phyloP scores from a whole-genome alignment of 495 filamentous ascomycete species.

The Pseudoneurospora amorphoporcata region DNA sequence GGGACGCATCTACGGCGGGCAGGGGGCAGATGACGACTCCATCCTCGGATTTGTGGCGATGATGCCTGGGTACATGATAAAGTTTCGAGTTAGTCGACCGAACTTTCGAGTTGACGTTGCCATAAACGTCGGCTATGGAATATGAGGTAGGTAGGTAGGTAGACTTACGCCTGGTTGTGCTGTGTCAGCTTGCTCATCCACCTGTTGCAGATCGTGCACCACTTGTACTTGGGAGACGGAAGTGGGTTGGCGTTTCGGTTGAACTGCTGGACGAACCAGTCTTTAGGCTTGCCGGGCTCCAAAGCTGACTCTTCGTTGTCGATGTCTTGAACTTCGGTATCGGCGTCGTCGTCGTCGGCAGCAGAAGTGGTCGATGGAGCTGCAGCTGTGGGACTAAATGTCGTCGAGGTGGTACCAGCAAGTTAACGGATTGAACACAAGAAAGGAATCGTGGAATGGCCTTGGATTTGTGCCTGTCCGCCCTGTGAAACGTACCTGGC shows the following conservation, averaged over 20 bases:
- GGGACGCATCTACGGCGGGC: background rate
- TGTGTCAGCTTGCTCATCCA: background rate
- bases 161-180: background rate
- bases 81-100: background rate
- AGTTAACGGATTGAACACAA: too few relatives aligned
- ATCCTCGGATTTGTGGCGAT: background rate
- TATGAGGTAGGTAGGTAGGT: background rate
- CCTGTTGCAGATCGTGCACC: background rate
- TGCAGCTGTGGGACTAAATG: too few relatives aligned
- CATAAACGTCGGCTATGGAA: background rate
- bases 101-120: background rate
- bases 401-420: too few relatives aligned
- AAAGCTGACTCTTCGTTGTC: background rate
- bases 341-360: background rate
- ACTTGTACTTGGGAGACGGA: background rate
- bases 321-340: background rate
- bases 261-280: background rate
- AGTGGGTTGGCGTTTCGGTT: background rate
- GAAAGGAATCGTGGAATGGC: too few relatives aligned
- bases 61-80: background rate
- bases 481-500: too few relatives aligned
- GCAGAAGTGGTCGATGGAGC: background rate
- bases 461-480: too few relatives aligned
- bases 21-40: background rate
- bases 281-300: background rate